Base-by-base conservation (phyloP, 2,329 filamentous ascomycete genomes). In the Volutella citrinella region DNA sequence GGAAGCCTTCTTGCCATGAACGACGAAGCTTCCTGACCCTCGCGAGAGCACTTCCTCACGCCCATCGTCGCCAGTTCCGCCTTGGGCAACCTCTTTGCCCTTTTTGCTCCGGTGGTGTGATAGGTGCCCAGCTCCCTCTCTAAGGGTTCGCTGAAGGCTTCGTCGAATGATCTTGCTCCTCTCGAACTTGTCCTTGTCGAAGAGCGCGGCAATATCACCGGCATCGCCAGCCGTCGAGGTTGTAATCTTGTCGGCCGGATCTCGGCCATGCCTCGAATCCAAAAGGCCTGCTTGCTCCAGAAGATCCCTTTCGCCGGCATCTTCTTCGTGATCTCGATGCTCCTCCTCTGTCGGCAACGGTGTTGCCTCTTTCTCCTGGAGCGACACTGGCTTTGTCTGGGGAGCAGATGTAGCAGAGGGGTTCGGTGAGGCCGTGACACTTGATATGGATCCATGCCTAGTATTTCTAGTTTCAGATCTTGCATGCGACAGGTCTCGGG, bases 1-100 rank as follows among this genome's bases (percentile, higher is more conserved):
- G 2, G 89, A 95, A 4, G 93, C 93, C 63, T 98, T 97, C 69
- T 97, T 98, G 41, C 93, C 91, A 55, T 98, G 93, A 5, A 98
- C 82, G 5, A 93, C 95, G 60, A 98, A 98, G 51, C 87, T 95
- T 6, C 88, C 88, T 10, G 86, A 80, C 10, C 84, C 84, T 29
- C 93, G 80, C 7, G 84, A 72, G 10, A 98, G 71, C 10, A 84
- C 80, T 48, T 87, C 84, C 22, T 84, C 68, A 64, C 75, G 52
- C 43, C 60, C 45, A 52, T 72, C 62, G 13, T 70, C 55, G 54
- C 59, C 30, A 52, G 50, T 37, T 7, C 44, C 50, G 4, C 36
- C 31, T 10, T 32, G 21, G 4, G 40, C 40, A 3, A 49, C 36
- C 30, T 94, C 88, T 54, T 82, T 87, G 31, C 84, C 82, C 58